Conservation (phyloP, 768 basidiomycete genomes). For the Leccinum incarnatum region DNA sequence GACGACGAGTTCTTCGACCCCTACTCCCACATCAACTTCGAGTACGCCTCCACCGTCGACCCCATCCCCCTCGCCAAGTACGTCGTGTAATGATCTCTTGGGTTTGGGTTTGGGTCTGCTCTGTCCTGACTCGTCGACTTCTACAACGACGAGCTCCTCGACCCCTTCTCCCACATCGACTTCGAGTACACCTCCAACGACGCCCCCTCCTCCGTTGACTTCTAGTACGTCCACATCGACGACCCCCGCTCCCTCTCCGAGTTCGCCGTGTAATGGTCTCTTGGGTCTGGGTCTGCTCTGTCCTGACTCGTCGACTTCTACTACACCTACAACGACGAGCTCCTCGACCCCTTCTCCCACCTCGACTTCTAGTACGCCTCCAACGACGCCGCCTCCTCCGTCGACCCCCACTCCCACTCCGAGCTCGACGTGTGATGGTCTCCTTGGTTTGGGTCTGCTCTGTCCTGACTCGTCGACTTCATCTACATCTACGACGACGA, state of each 20-base stretch:
- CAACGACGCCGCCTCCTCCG: neutral
- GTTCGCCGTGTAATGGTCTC: neutral
- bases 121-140: neutral
- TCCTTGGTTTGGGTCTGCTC: neutral
- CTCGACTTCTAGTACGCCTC: neutral
- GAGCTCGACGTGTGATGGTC: neutral
- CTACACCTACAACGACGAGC: neutral
- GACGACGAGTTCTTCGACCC: neutral
- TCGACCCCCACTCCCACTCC: neutral
- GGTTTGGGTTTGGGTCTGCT: neutral
- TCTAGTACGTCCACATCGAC: neutral
- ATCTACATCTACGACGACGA: neutral
- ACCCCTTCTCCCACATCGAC: neutral
- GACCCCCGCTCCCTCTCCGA: neutral
- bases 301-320: neutral
- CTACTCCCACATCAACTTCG: too few relatives aligned
- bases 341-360: neutral
- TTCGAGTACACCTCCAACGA: neutral
- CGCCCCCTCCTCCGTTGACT: neutral
- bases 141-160: neutral
- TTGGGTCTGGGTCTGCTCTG: neutral
- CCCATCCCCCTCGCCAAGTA: too few relatives aligned
- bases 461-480: neutral
- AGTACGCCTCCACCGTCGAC: too few relatives aligned
- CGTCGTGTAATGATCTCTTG: too few relatives aligned